Conservation (phyloP, 352 stramenopile genomes). For the Pythium phragmiticola region DNA sequence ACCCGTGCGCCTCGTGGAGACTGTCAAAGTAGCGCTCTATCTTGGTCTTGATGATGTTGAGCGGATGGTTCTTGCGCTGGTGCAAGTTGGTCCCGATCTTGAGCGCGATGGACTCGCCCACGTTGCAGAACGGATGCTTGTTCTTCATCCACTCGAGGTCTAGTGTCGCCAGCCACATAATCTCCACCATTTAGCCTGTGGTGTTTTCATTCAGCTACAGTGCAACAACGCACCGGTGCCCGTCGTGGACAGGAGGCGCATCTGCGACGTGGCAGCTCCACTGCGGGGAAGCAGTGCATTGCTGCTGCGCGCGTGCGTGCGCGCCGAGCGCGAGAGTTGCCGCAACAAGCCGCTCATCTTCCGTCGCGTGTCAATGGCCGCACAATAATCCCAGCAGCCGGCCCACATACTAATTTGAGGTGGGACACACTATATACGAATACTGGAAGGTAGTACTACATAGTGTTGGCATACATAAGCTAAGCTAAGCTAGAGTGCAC, state of each 20-base stretch:
- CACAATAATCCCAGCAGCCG: background rate
- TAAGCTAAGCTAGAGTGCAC: conserved; percentile 20
- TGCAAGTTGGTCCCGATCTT: conserved; percentile 92
- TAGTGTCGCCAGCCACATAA: conserved; percentile 14
- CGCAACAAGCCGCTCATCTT: conserved; percentile 22
- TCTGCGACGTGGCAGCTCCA: background rate
- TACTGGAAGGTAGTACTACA: too few relatives aligned
- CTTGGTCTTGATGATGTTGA: conserved; percentile 93
- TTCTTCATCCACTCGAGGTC: conserved; percentile 80
- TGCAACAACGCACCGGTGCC: conserved; percentile 13
- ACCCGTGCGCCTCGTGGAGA: conserved; percentile 63
- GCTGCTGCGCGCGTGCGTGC: conserved; percentile 9
- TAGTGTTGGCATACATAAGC: too few relatives aligned
- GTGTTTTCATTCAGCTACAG: background rate
- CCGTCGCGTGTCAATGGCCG: conserved; percentile 16
- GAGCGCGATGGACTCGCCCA: conserved; percentile 75
- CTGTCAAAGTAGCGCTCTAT: conserved; percentile 90
- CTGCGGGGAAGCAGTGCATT: conserved; percentile 9
- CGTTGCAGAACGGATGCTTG: conserved; percentile 85
- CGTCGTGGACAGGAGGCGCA: conserved; percentile 13
- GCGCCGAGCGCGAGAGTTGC: conserved; percentile 12
- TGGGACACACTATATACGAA: conserved; percentile 13
- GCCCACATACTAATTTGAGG: conserved; percentile 6
- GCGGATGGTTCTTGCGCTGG: conserved; percentile 77
- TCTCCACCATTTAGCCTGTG: background rate